A percentile compares a stretch with the other conserved stretches of the same genome.
Conservation (phyloP, 2,329 filamentous ascomycete genomes). For the Xylaria sp. region DNA sequence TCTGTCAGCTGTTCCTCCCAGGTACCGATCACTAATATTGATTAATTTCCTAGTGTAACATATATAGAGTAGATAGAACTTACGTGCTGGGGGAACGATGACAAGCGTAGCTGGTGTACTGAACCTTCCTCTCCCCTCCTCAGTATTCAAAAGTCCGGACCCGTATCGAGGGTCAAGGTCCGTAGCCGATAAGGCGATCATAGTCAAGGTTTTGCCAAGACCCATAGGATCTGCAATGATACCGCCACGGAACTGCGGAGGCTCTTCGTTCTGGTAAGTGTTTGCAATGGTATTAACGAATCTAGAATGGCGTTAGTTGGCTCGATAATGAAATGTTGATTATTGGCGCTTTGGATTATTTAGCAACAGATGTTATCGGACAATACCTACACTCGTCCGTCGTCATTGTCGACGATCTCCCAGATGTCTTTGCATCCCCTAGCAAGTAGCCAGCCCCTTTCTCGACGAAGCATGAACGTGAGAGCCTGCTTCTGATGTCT, state of each 20-base stretch:
- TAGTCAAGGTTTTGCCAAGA: slow-evolving; percentile 58
- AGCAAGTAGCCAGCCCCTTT: too few relatives aligned
- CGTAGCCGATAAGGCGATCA: slow-evolving; percentile 55
- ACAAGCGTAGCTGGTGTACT: slow-evolving; percentile 48
- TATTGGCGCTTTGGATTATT: too few relatives aligned
- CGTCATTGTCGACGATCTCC: too few relatives aligned
- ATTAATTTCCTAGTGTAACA: slow-evolving; percentile 24
- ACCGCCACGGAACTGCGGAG: slow-evolving; percentile 52
- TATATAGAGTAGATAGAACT: neutral
- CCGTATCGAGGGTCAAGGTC: neutral
- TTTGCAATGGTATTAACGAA: slow-evolving; percentile 49
- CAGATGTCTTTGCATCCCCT: too few relatives aligned
- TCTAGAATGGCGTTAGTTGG: neutral
- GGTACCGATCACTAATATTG: slow-evolving; percentile 45
- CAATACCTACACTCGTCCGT: too few relatives aligned
- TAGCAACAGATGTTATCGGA: too few relatives aligned
- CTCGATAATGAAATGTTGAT: too few relatives aligned
- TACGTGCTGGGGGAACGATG: slow-evolving; percentile 51
- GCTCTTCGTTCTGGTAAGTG: neutral
- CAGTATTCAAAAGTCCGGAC: neutral
- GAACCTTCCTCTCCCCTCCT: neutral
- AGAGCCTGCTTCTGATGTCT: too few relatives aligned
- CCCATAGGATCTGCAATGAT: slow-evolving; percentile 61
- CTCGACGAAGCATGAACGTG: too few relatives aligned
- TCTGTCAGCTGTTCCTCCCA: slow-evolving; percentile 50